Conservation (phyloP, 2,329 filamentous ascomycete genomes). For the Calonectria pseudoreteaudii region DNA sequence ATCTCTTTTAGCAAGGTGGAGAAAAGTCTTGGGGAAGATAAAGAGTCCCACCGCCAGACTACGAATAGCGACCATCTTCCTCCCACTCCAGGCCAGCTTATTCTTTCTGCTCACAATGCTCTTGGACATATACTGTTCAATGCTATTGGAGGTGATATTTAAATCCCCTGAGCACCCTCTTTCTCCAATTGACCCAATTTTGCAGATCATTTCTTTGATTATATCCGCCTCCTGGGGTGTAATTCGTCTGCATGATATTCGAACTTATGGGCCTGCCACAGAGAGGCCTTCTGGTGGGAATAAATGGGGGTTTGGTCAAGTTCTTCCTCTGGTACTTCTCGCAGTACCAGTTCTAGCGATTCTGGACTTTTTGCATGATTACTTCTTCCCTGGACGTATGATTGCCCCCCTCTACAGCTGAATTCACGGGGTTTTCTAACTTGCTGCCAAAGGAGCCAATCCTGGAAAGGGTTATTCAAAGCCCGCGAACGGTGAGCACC, state of each 20-base stretch:
- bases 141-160: background rate
- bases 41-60: background rate
- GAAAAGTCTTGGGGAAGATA: background rate
- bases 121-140: slow-evolving; percentile 1
- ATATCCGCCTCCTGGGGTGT: background rate
- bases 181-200: background rate
- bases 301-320: background rate
- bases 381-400: background rate
- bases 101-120: background rate
- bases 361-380: background rate
- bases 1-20: background rate
- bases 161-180: background rate
- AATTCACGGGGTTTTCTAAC: background rate
- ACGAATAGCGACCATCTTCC: background rate
- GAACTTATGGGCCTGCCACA: background rate
- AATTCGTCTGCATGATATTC: background rate
- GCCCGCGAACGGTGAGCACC: background rate
- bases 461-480: background rate
- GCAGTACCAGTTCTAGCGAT: background rate
- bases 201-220: background rate
- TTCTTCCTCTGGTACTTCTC: slow-evolving; percentile 1
- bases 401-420: no score
- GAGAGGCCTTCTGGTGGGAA: background rate
- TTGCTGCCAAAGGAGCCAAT: background rate
- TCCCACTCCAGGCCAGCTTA: background rate